phyloP scores from a whole-genome alignment of 768 basidiomycete genomes.

The Gymnopilus junonius region DNA sequence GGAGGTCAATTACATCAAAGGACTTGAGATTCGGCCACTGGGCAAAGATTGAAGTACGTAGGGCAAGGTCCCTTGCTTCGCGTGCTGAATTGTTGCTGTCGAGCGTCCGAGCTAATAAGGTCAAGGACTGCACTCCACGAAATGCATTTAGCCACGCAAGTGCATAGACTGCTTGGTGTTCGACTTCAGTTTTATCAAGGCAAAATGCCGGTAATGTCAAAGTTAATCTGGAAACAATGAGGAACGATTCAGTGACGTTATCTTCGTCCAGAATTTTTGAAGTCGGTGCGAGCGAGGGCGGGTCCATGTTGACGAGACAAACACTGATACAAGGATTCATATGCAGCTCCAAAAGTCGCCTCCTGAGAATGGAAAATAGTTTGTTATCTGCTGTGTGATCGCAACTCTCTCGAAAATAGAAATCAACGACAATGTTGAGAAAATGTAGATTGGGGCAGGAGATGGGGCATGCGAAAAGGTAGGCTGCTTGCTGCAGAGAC shows the following conservation, averaged over 20 bases:
- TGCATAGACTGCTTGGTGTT: not conserved
- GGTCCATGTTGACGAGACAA: conserved; percentile 1
- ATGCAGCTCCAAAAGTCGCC: not conserved
- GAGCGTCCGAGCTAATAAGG: not conserved
- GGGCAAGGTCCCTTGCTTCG: not conserved
- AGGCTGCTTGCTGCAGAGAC: not conserved
- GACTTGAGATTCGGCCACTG: not conserved
- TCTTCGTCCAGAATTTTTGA: not conserved
- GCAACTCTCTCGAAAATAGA: not conserved
- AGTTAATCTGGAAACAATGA: not conserved
- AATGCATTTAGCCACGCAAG: conserved; percentile 1
- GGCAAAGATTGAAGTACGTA: not conserved
- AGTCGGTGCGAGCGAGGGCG: not conserved
- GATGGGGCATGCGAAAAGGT: not conserved
- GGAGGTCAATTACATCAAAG: conserved; percentile 1
- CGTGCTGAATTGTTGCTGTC: not conserved
- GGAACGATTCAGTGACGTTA: not conserved
- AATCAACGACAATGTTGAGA: not conserved
- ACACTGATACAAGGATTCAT: not conserved
- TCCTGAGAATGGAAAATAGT: not conserved
- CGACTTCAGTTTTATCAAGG: not conserved
- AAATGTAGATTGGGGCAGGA: not conserved
- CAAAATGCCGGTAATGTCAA: not conserved
- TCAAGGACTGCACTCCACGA: not conserved
- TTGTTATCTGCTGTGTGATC: not conserved